Base-by-base conservation (phyloP, 2,329 filamentous ascomycete genomes). In the Ceratocystis cacaofunesta region DNA sequence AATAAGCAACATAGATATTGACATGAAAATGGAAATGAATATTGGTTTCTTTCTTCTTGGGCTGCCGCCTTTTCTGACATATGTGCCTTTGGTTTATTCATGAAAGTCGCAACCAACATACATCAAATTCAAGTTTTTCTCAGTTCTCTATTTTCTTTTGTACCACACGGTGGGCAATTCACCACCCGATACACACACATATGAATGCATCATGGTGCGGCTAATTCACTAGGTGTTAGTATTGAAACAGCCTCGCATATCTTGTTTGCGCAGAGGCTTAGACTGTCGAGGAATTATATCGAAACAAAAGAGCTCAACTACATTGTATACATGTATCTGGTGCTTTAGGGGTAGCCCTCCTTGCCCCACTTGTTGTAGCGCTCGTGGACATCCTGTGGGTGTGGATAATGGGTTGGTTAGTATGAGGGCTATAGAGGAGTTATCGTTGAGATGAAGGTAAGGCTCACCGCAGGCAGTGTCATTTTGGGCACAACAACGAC, bases 311-410 rank as follows among this genome's bases (percentile, higher is more conserved):
- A 25, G 25, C 22, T 32, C 25, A 57, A 57, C 52, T 32, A 32
- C 17, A 25, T 12, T 30, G 17, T 28, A 32, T 17, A 32, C 52
- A 57, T 41, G 10, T 15, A 41, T 12, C 22, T 32, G 25, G 22
- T 32, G 63, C 12, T 73, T 74, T 80, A 89, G 71, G 76, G 76
- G 79, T 88, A 97, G 71, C 90, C 92, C 71, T 97, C 94, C 85
- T 97, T 97, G 77, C 94, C 94, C 85, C 90, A 97, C 83, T 99
- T 99, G 89, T 99, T 99, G 85, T 88, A 97, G 80, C 88, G 88
- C 72, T 99, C 94, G 80, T 99, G 94, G 70, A 96, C 85, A 73
- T 87, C 83, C 90, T 95, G 72, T 66, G 48, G 3, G 17, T 12
- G 28, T 17, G 2, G n/a, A 19, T 62, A 19, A 46, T n/a, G 30